phyloP scores from a whole-genome alignment of 1,139 yeast species.

The Yamadazyma buinensis region DNA sequence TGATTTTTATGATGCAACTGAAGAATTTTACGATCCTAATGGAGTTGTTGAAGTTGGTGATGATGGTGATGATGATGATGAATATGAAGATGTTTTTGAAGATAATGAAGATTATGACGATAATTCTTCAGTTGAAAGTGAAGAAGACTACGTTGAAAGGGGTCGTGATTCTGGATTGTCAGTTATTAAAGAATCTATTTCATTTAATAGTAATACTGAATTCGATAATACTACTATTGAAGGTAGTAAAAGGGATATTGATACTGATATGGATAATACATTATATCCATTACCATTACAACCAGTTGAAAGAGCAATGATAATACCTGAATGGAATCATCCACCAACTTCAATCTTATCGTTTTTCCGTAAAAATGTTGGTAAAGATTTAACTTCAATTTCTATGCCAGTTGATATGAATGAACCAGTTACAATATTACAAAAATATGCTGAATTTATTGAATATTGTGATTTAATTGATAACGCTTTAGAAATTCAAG shows the following conservation, averaged over 20 bases:
- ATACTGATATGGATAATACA: conserved; percentile 24
- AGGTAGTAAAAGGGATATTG: background rate
- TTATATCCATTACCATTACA: conserved; percentile 65
- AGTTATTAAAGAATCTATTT: conserved; percentile 12
- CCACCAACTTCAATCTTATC: conserved; percentile 81
- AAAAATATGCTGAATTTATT: conserved; percentile 71
- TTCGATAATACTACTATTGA: background rate
- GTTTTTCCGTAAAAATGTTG: conserved; percentile 82
- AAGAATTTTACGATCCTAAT: conserved; percentile 37
- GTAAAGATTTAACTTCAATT: conserved; percentile 80
- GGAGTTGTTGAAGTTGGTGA: conserved; percentile 33
- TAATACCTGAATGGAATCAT: conserved; percentile 56
- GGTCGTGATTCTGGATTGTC: conserved; percentile 7
- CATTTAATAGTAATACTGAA: conserved; percentile 4
- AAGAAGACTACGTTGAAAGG: conserved; percentile 4
- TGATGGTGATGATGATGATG: conserved; percentile 14
- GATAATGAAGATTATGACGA: no score
- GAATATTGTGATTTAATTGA: conserved; percentile 72
- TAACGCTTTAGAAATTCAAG: conserved; percentile 46
- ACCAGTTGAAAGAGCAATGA: conserved; percentile 52
- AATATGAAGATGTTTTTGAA: conserved; percentile 7
- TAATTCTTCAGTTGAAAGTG: conserved; percentile 8
- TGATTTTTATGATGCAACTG: conserved; percentile 70
- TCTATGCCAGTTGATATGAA: conserved; percentile 95
- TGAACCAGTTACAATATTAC: conserved; percentile 84